Conservation (phyloP, 1,139 yeast species). For the Debaryomyces sp. region DNA sequence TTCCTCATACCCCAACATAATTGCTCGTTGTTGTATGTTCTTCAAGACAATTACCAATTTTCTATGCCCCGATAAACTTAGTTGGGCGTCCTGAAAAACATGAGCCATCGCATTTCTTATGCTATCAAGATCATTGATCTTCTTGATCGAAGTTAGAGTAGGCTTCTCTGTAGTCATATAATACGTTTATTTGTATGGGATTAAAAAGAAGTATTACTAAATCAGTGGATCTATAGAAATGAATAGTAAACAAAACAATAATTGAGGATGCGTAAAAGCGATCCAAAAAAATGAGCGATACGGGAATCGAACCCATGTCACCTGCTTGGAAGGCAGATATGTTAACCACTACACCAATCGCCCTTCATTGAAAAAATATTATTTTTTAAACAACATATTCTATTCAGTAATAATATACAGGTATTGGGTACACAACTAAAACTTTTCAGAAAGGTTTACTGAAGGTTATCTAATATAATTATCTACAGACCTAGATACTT, state of each 20-base stretch:
- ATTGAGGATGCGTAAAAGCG: background rate
- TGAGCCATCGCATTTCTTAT: conserved; percentile 55
- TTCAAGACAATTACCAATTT: conserved; percentile 68
- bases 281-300: conserved; percentile 53
- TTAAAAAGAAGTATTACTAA: background rate
- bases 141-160: conserved; percentile 23
- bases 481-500: background rate
- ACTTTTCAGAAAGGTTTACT: background rate
- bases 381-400: background rate
- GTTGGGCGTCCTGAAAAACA: conserved; percentile 82
- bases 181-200: background rate
- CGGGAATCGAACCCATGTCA: conserved; percentile 82
- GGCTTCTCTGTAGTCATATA: conserved; percentile 15
- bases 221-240: background rate
- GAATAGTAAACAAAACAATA: background rate
- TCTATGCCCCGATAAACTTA: conserved; percentile 72
- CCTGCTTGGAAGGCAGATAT: conserved; percentile 74
- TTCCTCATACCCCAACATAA: conserved; percentile 52
- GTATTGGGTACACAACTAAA: background rate
- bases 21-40: conserved; percentile 60
- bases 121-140: conserved; percentile 28
- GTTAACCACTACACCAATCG: conserved; percentile 56
- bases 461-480: background rate
- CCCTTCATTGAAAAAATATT: conserved; percentile 24
- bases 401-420: background rate